Evolutionary conservation across 371 early-diverging fungal species (phyloP).

Genomic region (Caulochytrium protostelioides): DNA sequence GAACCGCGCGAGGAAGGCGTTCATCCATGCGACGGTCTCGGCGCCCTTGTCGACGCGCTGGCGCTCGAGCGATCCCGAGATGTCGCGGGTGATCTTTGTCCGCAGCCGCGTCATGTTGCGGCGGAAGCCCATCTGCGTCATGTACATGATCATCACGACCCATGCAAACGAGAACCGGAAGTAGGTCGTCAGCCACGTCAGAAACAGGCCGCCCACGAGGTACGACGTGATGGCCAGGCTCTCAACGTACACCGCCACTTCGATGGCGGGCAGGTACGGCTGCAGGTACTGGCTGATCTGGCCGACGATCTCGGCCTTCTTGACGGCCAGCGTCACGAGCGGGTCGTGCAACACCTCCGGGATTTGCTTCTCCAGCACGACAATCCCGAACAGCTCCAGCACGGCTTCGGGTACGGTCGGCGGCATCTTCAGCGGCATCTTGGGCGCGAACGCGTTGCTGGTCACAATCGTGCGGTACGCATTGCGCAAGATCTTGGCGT

Average conservation of each 20-base stretch:
- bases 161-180: constrained; percentile 11
- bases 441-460: too few relatives aligned
- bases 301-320: too few relatives aligned
- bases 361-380: too few relatives aligned
- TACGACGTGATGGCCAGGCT: constrained; percentile 1
- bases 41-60: constrained; percentile 19
- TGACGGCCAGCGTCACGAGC: too few relatives aligned
- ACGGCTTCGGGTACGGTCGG: too few relatives aligned
- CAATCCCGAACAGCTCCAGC: too few relatives aligned
- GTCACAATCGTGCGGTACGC: too few relatives aligned
- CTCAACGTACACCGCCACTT: constrained; percentile 4
- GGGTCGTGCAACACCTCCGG: too few relatives aligned
- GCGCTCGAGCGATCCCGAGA: constrained; percentile 5
- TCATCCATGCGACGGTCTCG: constrained; percentile 93
- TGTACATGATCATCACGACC: constrained; percentile 8
- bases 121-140: constrained; percentile 9
- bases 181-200: constrained; percentile 11
- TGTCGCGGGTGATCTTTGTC: constrained; percentile 8
- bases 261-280: constrained; percentile 1
- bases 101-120: constrained; percentile 8
- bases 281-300: too few relatives aligned
- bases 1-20: constrained; percentile 63
- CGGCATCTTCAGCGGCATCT: too few relatives aligned
- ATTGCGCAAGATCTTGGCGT: too few relatives aligned
- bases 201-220: constrained; percentile 4